A percentile compares a stretch with the other conserved stretches of the same genome.
Conservation (phyloP, 1,284 basidiomycete genomes). For the Ceratorhiza oryzae-sativae region DNA sequence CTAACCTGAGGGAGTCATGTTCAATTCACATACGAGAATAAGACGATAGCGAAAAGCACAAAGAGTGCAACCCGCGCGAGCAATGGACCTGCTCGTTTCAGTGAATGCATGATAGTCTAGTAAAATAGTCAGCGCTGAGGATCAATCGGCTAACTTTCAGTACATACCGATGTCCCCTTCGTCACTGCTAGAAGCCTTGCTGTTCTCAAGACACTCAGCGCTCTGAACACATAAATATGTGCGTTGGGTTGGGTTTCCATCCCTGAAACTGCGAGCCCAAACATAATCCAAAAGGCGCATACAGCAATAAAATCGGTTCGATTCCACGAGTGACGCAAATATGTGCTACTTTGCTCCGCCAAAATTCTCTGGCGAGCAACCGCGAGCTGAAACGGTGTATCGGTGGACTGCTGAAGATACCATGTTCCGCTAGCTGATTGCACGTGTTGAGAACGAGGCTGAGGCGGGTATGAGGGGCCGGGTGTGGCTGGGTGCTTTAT, state of each 20-base stretch:
- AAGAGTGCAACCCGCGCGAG: conserved; percentile 91
- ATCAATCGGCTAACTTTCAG: not conserved
- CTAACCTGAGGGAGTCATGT: not conserved
- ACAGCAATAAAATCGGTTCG: conserved; percentile 90
- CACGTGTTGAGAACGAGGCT: conserved; percentile 38
- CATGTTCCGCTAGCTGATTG: conserved; percentile 23
- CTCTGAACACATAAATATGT: conserved; percentile 89
- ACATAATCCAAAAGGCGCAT: conserved; percentile 76
- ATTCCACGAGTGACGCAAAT: conserved; percentile 93
- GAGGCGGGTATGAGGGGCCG: conserved; percentile 15
- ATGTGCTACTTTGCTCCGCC: conserved; percentile 66
- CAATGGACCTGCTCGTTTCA: conserved; percentile 90
- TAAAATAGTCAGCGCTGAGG: not conserved
- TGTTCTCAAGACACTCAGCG: conserved; percentile 86
- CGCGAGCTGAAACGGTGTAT: conserved; percentile 73
- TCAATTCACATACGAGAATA: conserved; percentile 77
- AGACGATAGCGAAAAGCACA: conserved; percentile 85
- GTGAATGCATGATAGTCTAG: conserved; percentile 90
- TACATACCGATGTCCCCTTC: conserved; percentile 83
- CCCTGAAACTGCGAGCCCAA: conserved; percentile 70
- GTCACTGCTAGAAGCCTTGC: conserved; percentile 88
- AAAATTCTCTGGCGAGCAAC: conserved; percentile 63
- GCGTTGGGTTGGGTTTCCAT: conserved; percentile 66
- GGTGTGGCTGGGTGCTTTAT: conserved; percentile 1
- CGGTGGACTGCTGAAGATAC: conserved; percentile 47